Evolutionary conservation across 2,329 filamentous ascomycete genomes (phyloP), one percentile per base, ranked within the genome.

Genomic region (Penicillium sp.): DNA sequence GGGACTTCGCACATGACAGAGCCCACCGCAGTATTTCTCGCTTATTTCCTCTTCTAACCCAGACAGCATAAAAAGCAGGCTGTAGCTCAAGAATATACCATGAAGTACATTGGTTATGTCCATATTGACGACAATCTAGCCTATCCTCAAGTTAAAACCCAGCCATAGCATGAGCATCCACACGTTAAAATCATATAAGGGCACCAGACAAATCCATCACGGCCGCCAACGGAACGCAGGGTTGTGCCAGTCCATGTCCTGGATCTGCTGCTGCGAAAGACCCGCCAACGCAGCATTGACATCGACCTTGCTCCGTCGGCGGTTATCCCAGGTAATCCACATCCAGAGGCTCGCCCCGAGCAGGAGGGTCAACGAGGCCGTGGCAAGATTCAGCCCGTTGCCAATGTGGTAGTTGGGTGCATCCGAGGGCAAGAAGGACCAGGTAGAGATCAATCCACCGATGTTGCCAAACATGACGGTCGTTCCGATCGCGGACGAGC

Each of bases 391-490:
- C 37, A 91, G 71, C 0, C 88, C 88, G 67, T 91, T 91, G 1
- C 89, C 89, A 56, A 90, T 89, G 60, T 79, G 85, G 67, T 86
- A 92, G 58, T 90, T 74, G 0, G 89, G 89, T 0, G 67, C 83
- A 68, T 91, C 88, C 64, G 77, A 84, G 0, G 83, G 82, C 16
- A 90, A 67, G 73, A 88, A 90, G 1, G 79, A 82, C 87, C 87
- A 90, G 0, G 85, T 88, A 1, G 84, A 82, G 58, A 89, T 81
- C 36, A 91, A 71, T 0, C 88, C 89, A 2, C 89, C 89, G n/a
- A 91, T 70, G 55, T 90, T 91, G 31, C 88, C 89, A 24, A 89
- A 77, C 87, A 91, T 90, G 68, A 91, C 86, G 54, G 85, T 86
- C 0, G 83, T 84, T 11, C 85, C 87, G 46, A 91, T 89, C 3